phyloP scores from a whole-genome alignment of 2,329 filamentous ascomycete species.

The Dryadomyces quercivorus region DNA sequence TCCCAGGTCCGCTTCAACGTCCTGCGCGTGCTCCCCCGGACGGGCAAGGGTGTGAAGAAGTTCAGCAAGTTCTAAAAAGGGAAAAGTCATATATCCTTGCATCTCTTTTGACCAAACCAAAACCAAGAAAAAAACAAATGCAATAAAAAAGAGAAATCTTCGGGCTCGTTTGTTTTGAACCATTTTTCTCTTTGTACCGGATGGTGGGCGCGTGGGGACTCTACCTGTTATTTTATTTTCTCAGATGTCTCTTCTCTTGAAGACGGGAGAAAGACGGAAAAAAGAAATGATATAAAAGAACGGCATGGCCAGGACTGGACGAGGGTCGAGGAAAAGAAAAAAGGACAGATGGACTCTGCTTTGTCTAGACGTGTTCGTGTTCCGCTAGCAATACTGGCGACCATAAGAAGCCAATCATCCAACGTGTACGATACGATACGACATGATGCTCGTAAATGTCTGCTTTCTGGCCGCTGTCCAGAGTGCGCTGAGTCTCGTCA shows the following conservation, averaged over 20 bases:
- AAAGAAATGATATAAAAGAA: conserved; percentile 2
- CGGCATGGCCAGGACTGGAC: background rate
- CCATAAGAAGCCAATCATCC: conserved; percentile 2
- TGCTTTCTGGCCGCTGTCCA: no score
- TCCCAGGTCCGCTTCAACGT: conserved; percentile 95
- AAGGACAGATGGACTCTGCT: background rate
- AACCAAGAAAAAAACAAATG: background rate
- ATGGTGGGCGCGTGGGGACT: conserved; percentile 1
- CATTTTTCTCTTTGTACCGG: conserved; percentile 1
- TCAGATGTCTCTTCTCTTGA: background rate
- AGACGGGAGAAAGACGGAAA: background rate
- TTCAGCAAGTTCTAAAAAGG: conserved; percentile 91
- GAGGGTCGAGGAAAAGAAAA: background rate
- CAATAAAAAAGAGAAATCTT: background rate
- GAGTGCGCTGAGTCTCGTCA: no score
- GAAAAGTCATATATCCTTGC: background rate
- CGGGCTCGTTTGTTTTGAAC: background rate
- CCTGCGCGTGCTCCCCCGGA: conserved; percentile 94
- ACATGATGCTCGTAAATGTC: no score
- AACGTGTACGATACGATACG: conserved; percentile 10
- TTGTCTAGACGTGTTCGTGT: background rate
- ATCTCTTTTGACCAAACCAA: background rate
- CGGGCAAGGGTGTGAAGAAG: conserved; percentile 92
- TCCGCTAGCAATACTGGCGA: background rate
- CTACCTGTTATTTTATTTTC: background rate